Base-by-base conservation (phyloP, 2,329 filamentous ascomycete species). In the Leptographium galeiforme region DNA sequence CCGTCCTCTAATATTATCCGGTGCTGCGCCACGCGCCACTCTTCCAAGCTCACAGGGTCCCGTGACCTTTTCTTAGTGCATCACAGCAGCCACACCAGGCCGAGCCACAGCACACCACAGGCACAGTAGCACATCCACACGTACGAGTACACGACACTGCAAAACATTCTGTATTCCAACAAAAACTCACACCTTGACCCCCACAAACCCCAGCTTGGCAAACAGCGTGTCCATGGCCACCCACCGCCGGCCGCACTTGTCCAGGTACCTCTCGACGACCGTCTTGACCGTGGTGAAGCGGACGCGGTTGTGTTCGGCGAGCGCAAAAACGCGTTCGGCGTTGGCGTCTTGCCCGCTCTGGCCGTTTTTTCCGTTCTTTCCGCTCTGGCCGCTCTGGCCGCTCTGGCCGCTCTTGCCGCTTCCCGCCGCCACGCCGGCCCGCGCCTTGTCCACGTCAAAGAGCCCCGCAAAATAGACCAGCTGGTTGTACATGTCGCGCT, bases 401-500 rank as follows among this genome's bases (percentile, higher is more conserved):
- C n/a, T n/a, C n/a, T n/a, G 59, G 56, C 30, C 68, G 72, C 47
- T 66, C 68, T 71, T 74, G 39, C 36, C 4, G 32, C 11, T 18
- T 6, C 16, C 6, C 8, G 43, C 48, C 14, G 12, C 8, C 6
- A 19, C 53, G 6, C 43, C 53, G 47, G 62, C 63, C 58, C 80
- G 79, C 14, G 85, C 85, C 69, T 87, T 89, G 57, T 97, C 90
- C 4, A 94, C 85, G 67, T 98, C 90, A 74, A 89, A 98, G 53
- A 97, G 70, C 49, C 78, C 78, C 34, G 85, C 79, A 65, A 90
- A 86, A 71, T 95, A 98, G 53, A 97, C 71, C 43, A 98, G 75
- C 70, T 98, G 93, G 67, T 95, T 97, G 71, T 96, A 97, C 55
- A 97, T 77, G 62, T 85, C 84, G 70, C 93, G 91, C 71, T 97